Evolutionary conservation across 2,329 filamentous ascomycete genomes (phyloP).

Genomic region (Fusarium newnesense): DNA sequence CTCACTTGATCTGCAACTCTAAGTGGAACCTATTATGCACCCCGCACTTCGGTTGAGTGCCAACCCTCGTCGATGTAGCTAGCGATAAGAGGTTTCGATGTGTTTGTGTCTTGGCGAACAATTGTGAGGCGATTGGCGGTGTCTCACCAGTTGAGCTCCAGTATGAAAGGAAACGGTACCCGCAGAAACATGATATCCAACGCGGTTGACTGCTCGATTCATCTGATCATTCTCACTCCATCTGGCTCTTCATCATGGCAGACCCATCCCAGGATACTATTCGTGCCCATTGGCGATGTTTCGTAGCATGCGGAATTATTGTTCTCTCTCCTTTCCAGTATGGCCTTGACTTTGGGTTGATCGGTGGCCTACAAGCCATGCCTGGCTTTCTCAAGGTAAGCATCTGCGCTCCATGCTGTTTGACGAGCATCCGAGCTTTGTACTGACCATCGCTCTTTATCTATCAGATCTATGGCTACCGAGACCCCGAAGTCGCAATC

Average conservation of each 20-base stretch:
- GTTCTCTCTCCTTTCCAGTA: constrained; percentile 39
- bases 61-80: not conserved
- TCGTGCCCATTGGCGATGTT: constrained; percentile 38
- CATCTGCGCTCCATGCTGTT: accelerated
- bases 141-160: not conserved
- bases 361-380: constrained; percentile 38
- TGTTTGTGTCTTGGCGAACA: not conserved
- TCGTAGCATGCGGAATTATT: constrained; percentile 32
- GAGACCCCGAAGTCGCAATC: constrained; percentile 34
- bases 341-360: constrained; percentile 39
- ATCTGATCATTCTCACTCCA: not conserved
- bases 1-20: constrained; percentile 1
- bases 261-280: constrained; percentile 28
- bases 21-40: constrained; percentile 1
- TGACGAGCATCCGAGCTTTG: too few species aligned
- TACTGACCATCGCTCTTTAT: not conserved
- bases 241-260: constrained; percentile 6
- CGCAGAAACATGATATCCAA: not conserved
- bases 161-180: not conserved
- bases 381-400: constrained; percentile 36
- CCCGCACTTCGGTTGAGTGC: constrained; percentile 10
- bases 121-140: not conserved
- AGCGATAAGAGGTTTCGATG: not conserved
- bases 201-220: not conserved
- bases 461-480: constrained; percentile 34